Base-by-base conservation (phyloP, 805 yeast genomes). In the Metschnikowia dekortorum region DNA sequence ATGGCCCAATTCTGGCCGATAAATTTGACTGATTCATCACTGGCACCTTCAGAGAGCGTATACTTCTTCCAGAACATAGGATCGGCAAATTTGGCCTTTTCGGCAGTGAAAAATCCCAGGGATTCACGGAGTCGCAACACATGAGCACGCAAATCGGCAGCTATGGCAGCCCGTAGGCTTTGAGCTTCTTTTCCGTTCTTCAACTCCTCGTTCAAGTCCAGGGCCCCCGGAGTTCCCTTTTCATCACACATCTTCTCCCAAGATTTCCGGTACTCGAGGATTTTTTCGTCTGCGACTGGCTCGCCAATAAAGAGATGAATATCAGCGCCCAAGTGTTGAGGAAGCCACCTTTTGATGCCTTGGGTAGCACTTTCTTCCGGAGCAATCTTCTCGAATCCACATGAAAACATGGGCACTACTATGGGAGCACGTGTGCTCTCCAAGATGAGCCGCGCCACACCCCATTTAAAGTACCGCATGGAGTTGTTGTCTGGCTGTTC, bases 381-480 rank as follows among this genome's bases (percentile, higher is more conserved):
- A 9, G 86, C 84, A 28, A 91, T 79, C 61, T 85, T 82, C 63
- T 92, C 96, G 60, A 92, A 87, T 0, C 99, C 99, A 45, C 83
- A 79, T 5, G 88, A 73, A 61, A 84, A 92, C 14, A 92, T 85
- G 1, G 98, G 98, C 13, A 94, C 82, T 13, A 92, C 80, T 1
- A 91, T 81, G 0, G 99, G 98, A 0, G 92, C 82, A 52, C 80
- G 78, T 0, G 92, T 83, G 8, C 95, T 75, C 65, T 92, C 99
- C 49, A 94, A 68, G 5, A 94, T 76, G 57, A 91, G 64, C 57
- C 99, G 76, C 2, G 96, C 81, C 1, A 90, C 83, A 0, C 99
- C 99, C 98, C 98, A 92, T 63, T 88, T 85, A 75, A 94, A 92
- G 67, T 88, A 92, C 54, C 97, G 75, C 94, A 94, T 88, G 3